Percentiles rank a stretch among this genome's conserved stretches.
Conservation (phyloP, 805 yeast species). For the Kodamaea neixiangensis region DNA sequence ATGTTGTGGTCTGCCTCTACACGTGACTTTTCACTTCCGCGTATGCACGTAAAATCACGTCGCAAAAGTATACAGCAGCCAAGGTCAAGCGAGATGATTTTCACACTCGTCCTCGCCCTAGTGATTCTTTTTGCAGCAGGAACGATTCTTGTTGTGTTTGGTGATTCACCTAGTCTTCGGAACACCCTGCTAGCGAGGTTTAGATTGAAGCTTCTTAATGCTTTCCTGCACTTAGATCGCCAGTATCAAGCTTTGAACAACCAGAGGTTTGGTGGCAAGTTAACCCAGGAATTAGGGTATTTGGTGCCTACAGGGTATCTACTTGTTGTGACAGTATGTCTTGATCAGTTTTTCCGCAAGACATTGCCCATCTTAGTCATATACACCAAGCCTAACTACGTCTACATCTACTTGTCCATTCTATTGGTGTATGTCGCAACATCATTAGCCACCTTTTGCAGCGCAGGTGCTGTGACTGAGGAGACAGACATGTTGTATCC, state of each 20-base stretch:
- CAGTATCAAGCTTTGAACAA: constrained; percentile 21
- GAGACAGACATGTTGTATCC: constrained; percentile 7
- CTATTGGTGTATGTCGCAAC: constrained; percentile 35
- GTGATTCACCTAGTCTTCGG: constrained; percentile 47
- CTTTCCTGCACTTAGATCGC: constrained; percentile 6
- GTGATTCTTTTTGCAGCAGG: constrained; percentile 4
- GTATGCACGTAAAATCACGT: not conserved
- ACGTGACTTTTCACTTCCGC: not conserved
- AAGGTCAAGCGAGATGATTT: not conserved
- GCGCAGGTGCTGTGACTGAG: constrained; percentile 43
- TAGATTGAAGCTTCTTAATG: constrained; percentile 14
- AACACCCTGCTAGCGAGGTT: constrained; percentile 34
- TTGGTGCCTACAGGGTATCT: constrained; percentile 46
- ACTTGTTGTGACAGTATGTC: constrained; percentile 34
- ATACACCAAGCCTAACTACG: constrained; percentile 13
- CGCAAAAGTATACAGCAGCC: not conserved
- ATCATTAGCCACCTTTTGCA: constrained; percentile 36
- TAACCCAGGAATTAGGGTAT: constrained; percentile 38
- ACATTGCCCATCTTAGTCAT: constrained; percentile 22
- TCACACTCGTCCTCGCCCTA: constrained; percentile 1
- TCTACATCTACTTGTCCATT: constrained; percentile 34
- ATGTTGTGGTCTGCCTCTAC: not conserved
- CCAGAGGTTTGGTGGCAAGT: constrained; percentile 20
- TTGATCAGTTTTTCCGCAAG: constrained; percentile 31
- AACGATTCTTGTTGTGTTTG: constrained; percentile 36